Evolutionary conservation across 768 basidiomycete species (phyloP), one percentile per base, ranked within the genome.

Genomic region (Boletus vinaceobasis): DNA sequence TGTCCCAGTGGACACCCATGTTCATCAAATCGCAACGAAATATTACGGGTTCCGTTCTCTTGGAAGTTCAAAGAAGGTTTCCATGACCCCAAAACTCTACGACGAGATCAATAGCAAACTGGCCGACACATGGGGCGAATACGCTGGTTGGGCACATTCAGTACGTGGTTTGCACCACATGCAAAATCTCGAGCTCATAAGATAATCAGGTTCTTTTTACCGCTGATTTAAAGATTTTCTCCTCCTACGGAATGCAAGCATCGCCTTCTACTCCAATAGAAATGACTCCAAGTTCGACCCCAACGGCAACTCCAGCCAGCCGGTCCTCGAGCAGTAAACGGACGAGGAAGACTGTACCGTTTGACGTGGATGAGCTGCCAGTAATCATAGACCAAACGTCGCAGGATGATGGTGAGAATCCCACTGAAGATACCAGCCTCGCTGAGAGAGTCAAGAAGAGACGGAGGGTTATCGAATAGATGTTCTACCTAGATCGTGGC

Each of bases 1-100:
- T 15, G 82, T 98, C 9, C 97, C 97, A 4, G 90, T 99, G 49
- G 97, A 99, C 66, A 97, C 95, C 0, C 97, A 99, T 67, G 90
- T 99, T 29, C 77, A 88, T 59, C 93, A 96, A 65, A 94, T 98
- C 50, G 90, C 91, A 9, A 73, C 79, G 23, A 92, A 88, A 65
- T 76, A 90, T 63, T 91, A 93, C 62, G 86, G 86, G 1, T 63
- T 91, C 11, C 82, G 81, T 60, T 75, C 77, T 7, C 63, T 73
- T 0, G 64, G 67, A 31, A 48, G 52, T 7, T 61, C 62, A 2
- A 74, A 74, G 43, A 88, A 88, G 64, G 65, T 76, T 3, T 74
- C 71, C 33, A 88, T 95, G 85, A 86, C 85, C 0, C 85, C 89
- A 0, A 86, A 82, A 58, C 66, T 94, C 17, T 93, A 95, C 63